Evolutionary conservation across 768 basidiomycete genomes (phyloP).

Genomic region (Fomitopsis pulvina): DNA sequence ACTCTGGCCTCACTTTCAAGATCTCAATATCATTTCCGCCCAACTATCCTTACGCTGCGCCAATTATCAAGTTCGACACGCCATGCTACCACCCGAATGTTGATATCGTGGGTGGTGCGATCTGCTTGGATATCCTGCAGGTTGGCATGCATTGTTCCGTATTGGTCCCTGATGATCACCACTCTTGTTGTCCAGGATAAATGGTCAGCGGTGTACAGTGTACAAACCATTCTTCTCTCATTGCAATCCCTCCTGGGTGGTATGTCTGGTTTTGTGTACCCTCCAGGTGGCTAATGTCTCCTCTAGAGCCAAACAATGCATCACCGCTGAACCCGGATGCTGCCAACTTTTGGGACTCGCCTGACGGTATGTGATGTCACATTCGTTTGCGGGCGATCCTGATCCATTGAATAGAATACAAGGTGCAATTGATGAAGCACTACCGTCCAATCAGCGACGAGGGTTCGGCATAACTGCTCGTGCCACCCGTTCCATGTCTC

Average conservation of each 20-base stretch:
- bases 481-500: slow-evolving; percentile 1
- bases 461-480: slow-evolving; percentile 19
- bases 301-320: slow-evolving; percentile 83
- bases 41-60: slow-evolving; percentile 85
- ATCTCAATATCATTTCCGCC: slow-evolving; percentile 81
- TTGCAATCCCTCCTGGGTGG: slow-evolving; percentile 85
- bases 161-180: not conserved
- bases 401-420: slow-evolving; percentile 46
- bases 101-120: slow-evolving; percentile 67
- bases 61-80: slow-evolving; percentile 80
- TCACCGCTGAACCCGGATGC: slow-evolving; percentile 88
- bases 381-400: slow-evolving; percentile 8
- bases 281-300: not conserved
- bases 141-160: slow-evolving; percentile 26
- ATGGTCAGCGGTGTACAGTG: slow-evolving; percentile 91
- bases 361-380: slow-evolving; percentile 42
- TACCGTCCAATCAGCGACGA: slow-evolving; percentile 49
- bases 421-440: slow-evolving; percentile 61
- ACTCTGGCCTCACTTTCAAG: slow-evolving; percentile 73
- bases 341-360: slow-evolving; percentile 69
- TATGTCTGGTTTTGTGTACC: slow-evolving; percentile 26
- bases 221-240: slow-evolving; percentile 83
- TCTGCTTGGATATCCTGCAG: slow-evolving; percentile 87
- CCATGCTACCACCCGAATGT: slow-evolving; percentile 93
- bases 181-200: slow-evolving; percentile 69